Percentiles rank a stretch among this genome's conserved stretches.
These are phyloP conservation scores for Lumnitzera littorea DNA, from an alignment of 345 rosid genomes.

Conservation along the genomic window DNA sequence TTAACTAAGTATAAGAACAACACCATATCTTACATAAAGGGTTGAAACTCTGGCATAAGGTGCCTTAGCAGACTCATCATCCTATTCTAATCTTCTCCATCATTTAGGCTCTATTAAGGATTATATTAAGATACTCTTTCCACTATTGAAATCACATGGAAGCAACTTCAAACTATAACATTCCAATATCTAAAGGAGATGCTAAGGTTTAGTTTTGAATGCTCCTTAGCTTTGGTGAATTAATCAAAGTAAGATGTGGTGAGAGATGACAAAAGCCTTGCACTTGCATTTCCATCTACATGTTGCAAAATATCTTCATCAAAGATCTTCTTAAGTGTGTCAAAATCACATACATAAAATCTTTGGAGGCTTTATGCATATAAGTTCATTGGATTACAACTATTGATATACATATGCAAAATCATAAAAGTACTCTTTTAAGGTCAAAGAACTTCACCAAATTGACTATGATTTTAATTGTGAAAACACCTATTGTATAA, in stretches of 20 bases:
- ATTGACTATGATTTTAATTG: too few relatives aligned
- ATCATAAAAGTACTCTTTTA: too few relatives aligned
- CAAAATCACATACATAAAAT: neutral
- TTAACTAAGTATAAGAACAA: too few relatives aligned
- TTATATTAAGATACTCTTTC: slow-evolving; percentile 1
- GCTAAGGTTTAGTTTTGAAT: slow-evolving; percentile 4
- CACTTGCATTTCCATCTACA: neutral
- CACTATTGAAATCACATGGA: slow-evolving; percentile 7
- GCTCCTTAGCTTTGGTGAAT: slow-evolving; percentile 5
- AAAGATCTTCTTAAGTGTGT: slow-evolving; percentile 1
- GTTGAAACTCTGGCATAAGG: too few relatives aligned
- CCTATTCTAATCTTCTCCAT: slow-evolving; percentile 7
- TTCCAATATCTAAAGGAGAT: slow-evolving; percentile 2
- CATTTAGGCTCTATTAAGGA: slow-evolving; percentile 6
- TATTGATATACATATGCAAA: too few relatives aligned
- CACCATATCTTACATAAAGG: too few relatives aligned
- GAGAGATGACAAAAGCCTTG: neutral
- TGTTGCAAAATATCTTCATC: neutral
- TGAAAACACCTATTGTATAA: too few relatives aligned
- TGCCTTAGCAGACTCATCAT: too few relatives aligned
- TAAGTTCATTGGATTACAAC: too few relatives aligned
- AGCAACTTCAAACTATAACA: slow-evolving; percentile 11
- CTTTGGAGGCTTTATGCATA: neutral
- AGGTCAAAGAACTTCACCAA: too few relatives aligned
- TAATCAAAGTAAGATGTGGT: neutral